These are phyloP conservation scores for Tremellales sp. DNA, from an alignment of 1,284 basidiomycete genomes.

Conservation along the genomic window DNA sequence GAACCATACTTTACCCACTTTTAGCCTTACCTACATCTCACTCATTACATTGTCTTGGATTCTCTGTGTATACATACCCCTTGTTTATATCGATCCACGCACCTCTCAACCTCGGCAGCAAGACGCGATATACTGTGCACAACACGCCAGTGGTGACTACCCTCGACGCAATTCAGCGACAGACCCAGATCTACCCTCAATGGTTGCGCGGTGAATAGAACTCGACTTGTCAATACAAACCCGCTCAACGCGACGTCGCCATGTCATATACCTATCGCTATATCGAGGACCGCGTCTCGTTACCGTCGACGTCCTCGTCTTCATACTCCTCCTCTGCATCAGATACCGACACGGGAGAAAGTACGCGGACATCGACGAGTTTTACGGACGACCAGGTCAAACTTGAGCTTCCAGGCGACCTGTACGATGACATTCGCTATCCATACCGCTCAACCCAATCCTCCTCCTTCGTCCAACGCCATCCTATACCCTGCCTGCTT, in stretches of 20 bases:
- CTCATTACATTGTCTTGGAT: too few relatives aligned
- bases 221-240: neutral
- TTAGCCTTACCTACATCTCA: too few relatives aligned
- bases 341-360: neutral
- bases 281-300: neutral
- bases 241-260: neutral
- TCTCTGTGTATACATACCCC: too few relatives aligned
- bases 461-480: neutral
- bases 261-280: neutral
- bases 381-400: neutral
- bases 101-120: too few relatives aligned
- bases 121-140: too few relatives aligned
- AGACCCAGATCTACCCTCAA: too few relatives aligned
- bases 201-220: too few relatives aligned
- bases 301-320: neutral
- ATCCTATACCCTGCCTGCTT: neutral
- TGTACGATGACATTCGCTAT: neutral
- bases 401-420: neutral
- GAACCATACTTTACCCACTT: too few relatives aligned
- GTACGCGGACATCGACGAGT: neutral
- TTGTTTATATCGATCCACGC: too few relatives aligned
- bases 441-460: neutral
- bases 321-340: neutral
- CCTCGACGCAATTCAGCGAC: too few relatives aligned
- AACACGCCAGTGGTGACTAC: too few relatives aligned